These are phyloP conservation scores for Aspergillus egyptiacus DNA, from an alignment of 495 filamentous ascomycete genomes.

Conservation along the genomic window DNA sequence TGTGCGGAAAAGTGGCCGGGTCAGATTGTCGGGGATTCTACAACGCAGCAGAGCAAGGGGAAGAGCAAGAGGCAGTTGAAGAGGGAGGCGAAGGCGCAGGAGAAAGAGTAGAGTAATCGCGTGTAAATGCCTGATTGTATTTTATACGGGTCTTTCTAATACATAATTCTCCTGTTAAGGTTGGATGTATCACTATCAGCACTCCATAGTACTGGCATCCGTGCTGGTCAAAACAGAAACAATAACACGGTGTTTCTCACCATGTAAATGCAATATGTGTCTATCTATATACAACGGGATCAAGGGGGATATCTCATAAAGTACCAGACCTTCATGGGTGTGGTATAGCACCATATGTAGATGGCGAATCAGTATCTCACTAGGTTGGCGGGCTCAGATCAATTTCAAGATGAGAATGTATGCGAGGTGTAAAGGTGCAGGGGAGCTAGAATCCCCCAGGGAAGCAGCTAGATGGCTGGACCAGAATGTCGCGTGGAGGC, in stretches of 20 bases:
- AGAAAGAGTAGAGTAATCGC: slow-evolving; percentile 7
- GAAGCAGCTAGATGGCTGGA: slow-evolving; percentile 5
- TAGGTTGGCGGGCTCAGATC: too few relatives aligned
- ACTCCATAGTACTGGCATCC: too few relatives aligned
- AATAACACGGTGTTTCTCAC: background rate
- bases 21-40: slow-evolving; percentile 20
- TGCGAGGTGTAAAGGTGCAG: background rate
- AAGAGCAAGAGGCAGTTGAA: slow-evolving; percentile 49
- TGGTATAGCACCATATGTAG: background rate
- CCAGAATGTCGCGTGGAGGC: background rate
- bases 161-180: too few relatives aligned
- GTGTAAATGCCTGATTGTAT: too few relatives aligned
- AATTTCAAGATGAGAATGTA: background rate
- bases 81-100: slow-evolving; percentile 45
- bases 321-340: background rate
- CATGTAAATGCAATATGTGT: slow-evolving; percentile 8
- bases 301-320: slow-evolving; percentile 4
- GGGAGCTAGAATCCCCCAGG: background rate
- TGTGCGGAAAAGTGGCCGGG: slow-evolving; percentile 58
- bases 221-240: background rate
- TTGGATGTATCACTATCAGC: background rate
- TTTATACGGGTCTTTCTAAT: too few relatives aligned
- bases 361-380: background rate
- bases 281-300: slow-evolving; percentile 17
- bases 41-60: slow-evolving; percentile 27